Evolutionary conservation across 2,329 filamentous ascomycete species (phyloP).

Genomic region (Aureobasidium sp.): DNA sequence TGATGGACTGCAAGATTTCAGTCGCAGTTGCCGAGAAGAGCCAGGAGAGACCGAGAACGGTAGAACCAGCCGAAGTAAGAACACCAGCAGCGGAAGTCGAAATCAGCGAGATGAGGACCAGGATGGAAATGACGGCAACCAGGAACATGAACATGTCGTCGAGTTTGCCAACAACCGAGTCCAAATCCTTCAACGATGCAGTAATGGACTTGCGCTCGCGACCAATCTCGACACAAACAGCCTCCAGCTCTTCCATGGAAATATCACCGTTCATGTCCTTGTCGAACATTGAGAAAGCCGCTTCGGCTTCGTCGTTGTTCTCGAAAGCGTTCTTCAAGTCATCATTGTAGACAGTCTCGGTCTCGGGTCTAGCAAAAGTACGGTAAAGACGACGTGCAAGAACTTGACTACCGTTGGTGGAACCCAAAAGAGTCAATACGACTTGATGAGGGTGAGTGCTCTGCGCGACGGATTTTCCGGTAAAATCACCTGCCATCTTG

Average conservation of each 20-base stretch:
- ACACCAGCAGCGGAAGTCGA: conserved; percentile 85
- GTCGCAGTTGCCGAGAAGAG: conserved; percentile 86
- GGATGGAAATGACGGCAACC: conserved; percentile 66
- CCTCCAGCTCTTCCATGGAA: conserved; percentile 87
- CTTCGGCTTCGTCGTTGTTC: conserved; percentile 75
- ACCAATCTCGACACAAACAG: conserved; percentile 88
- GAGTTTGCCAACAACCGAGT: conserved; percentile 84
- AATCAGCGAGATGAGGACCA: conserved; percentile 83
- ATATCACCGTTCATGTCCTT: conserved; percentile 96
- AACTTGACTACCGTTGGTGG: conserved; percentile 66
- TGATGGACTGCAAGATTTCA: conserved; percentile 86
- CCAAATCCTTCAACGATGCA: conserved; percentile 86
- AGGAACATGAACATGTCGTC: conserved; percentile 85
- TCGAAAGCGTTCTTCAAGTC: conserved; percentile 73
- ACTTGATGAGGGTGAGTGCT: conserved; percentile 78
- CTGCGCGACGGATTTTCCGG: conserved; percentile 58
- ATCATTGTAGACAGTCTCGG: conserved; percentile 66
- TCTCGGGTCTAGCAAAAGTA: conserved; percentile 66
- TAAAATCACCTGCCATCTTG: conserved; percentile 83
- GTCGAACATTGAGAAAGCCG: conserved; percentile 86
- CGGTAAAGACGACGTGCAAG: conserved; percentile 82
- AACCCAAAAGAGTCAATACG: conserved; percentile 65
- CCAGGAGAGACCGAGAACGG: conserved; percentile 85
- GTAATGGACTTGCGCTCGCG: conserved; percentile 93
- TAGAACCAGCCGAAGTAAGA: conserved; percentile 79